A percentile compares a stretch with the other conserved stretches of the same genome.
Evolutionary conservation across 208 protist species (phyloP).

Genomic region (Trypanosoma platydactyli): DNA sequence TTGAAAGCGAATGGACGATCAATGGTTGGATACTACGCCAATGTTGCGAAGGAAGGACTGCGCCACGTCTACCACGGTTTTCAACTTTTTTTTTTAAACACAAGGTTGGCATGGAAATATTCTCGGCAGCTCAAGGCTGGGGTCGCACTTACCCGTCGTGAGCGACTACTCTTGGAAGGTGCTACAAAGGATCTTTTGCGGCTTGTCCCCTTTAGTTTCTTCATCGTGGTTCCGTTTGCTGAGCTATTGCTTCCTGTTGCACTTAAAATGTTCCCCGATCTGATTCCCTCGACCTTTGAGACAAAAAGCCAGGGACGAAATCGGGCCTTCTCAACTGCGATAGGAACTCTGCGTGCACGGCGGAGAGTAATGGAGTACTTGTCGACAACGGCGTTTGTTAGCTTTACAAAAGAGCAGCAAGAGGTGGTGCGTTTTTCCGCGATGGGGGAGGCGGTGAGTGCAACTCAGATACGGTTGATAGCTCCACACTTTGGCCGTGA

Average conservation of each 20-base stretch:
- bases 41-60: conserved; percentile 52
- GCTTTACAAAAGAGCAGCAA: conserved; percentile 78
- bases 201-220: conserved; percentile 96
- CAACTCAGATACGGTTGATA: conserved; percentile 74
- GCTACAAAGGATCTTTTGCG: conserved; percentile 94
- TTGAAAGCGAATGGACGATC: conserved; percentile 19
- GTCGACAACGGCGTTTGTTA: conserved; percentile 77
- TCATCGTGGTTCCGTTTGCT: conserved; percentile 96
- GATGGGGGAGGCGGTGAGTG: conserved; percentile 75
- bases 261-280: conserved; percentile 96
- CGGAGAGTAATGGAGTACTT: conserved; percentile 86
- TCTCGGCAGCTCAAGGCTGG: conserved; percentile 82
- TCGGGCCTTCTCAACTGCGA: conserved; percentile 63
- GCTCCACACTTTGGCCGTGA: conserved; percentile 74
- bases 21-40: conserved; percentile 35
- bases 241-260: conserved; percentile 95
- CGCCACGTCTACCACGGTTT: conserved; percentile 91
- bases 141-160: conserved; percentile 83
- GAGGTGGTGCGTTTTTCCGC: conserved; percentile 76
- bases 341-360: conserved; percentile 80
- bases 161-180: conserved; percentile 89
- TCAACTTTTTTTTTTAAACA: conserved; percentile 88
- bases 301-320: conserved; percentile 86
- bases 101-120: conserved; percentile 85
- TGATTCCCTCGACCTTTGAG: conserved; percentile 96